Evolutionary conservation across 1,139 yeast genomes (phyloP).

Genomic region (Debaryomyces fabryi): DNA sequence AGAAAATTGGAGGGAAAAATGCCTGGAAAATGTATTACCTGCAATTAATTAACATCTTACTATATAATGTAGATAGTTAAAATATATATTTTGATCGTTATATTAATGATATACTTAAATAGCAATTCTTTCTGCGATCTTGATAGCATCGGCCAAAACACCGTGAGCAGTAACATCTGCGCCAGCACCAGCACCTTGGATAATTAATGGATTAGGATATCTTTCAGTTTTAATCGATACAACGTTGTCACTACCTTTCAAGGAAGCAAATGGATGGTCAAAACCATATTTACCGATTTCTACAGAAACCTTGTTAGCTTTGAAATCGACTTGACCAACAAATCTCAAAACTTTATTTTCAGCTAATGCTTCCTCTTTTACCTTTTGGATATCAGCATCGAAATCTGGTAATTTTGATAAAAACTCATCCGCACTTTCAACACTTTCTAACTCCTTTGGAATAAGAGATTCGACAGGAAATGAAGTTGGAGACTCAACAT

Average conservation of each 20-base stretch:
- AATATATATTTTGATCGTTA: constrained; percentile 1
- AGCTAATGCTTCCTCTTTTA: constrained; percentile 78
- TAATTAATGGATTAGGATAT: constrained; percentile 87
- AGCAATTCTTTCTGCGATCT: constrained; percentile 83
- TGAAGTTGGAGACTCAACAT: constrained; percentile 88
- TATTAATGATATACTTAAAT: constrained; percentile 19
- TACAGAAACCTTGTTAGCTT: constrained; percentile 69
- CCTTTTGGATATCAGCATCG: constrained; percentile 75
- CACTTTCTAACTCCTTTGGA: constrained; percentile 81
- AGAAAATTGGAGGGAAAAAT: constrained; percentile 44
- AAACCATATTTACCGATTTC: constrained; percentile 83
- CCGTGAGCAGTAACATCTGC: constrained; percentile 99
- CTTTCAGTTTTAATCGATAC: constrained; percentile 89
- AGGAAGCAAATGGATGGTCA: constrained; percentile 93
- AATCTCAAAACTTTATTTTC: constrained; percentile 89
- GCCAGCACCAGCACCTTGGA: constrained; percentile 99
- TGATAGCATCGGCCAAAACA: constrained; percentile 89
- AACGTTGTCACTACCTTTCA: constrained; percentile 95
- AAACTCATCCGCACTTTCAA: constrained; percentile 74
- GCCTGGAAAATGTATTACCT: constrained; percentile 20
- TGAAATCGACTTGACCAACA: constrained; percentile 86
- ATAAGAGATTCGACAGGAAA: constrained; percentile 94
- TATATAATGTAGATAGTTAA: constrained; percentile 4
- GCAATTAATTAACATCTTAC: constrained; percentile 16
- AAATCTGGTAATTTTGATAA: constrained; percentile 77